These are phyloP conservation scores for Elasticomyces elasticus DNA, from an alignment of 495 filamentous ascomycete species.

Conservation along the genomic window DNA sequence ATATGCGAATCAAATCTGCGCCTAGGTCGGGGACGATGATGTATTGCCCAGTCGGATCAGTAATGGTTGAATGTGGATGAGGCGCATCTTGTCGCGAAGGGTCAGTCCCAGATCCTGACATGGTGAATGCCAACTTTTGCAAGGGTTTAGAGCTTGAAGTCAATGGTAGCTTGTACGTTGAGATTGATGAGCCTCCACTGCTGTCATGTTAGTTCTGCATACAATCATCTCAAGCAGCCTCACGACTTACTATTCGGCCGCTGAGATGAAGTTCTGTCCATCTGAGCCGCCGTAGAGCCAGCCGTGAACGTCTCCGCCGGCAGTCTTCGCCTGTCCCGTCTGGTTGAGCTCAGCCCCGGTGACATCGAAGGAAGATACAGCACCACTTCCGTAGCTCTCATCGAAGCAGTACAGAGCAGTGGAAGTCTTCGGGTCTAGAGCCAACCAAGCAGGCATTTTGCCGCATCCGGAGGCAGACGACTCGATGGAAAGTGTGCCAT, in stretches of 20 bases:
- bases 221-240: neutral
- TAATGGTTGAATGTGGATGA: slow-evolving; percentile 27
- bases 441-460: slow-evolving; percentile 25
- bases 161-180: slow-evolving; percentile 8
- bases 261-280: slow-evolving; percentile 17
- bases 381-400: slow-evolving; percentile 25
- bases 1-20: slow-evolving; percentile 26
- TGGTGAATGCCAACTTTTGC: slow-evolving; percentile 22
- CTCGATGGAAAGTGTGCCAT: slow-evolving; percentile 9
- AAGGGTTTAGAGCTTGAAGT: slow-evolving; percentile 15
- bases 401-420: slow-evolving; percentile 25
- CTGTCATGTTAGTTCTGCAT: neutral
- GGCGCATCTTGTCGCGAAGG: slow-evolving; percentile 24
- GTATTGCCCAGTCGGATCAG: slow-evolving; percentile 28
- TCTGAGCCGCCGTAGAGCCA: slow-evolving; percentile 21
- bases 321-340: slow-evolving; percentile 14
- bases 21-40: slow-evolving; percentile 32
- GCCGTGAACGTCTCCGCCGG: slow-evolving; percentile 22
- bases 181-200: slow-evolving; percentile 14
- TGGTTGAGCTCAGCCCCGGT: slow-evolving; percentile 18
- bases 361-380: slow-evolving; percentile 19
- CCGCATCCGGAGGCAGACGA: slow-evolving; percentile 11
- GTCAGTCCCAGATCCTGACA: slow-evolving; percentile 13
- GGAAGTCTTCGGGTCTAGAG: slow-evolving; percentile 10
- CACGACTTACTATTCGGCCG: slow-evolving; percentile 23